Conservation (phyloP, 108 stramenopile species). For the Discostella pseudostelligera region DNA sequence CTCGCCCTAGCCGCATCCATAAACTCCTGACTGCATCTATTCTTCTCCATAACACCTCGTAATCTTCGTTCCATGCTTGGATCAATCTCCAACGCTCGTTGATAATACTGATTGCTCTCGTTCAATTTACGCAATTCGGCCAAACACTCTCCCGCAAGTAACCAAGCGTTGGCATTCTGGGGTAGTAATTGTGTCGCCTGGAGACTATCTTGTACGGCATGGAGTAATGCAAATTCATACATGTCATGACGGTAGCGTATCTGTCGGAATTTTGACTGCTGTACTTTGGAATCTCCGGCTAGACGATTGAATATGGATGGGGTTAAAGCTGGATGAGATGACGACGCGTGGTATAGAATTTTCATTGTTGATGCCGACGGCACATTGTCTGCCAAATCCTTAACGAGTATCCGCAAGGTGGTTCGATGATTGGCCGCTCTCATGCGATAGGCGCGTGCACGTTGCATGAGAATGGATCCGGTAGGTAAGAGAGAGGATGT, state of each 20-base stretch:
- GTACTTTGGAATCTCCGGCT: conserved; percentile 38
- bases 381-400: conserved; percentile 50
- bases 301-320: conserved; percentile 50
- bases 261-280: conserved; percentile 56
- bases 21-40: conserved; percentile 56
- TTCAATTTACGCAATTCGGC: conserved; percentile 68
- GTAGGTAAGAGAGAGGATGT: conserved; percentile 39
- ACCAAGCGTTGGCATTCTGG: conserved; percentile 52
- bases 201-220: conserved; percentile 69
- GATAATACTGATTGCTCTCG: conserved; percentile 66
- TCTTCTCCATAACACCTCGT: conserved; percentile 47
- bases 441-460: conserved; percentile 64
- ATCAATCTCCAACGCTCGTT: conserved; percentile 65
- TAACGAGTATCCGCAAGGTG: conserved; percentile 43
- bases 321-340: conserved; percentile 36
- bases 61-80: conserved; percentile 44
- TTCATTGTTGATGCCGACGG: conserved; percentile 45
- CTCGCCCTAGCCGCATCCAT: conserved; percentile 56
- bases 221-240: conserved; percentile 76
- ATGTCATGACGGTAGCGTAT: conserved; percentile 77
- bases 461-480: conserved; percentile 61
- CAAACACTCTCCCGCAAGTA: conserved; percentile 67
- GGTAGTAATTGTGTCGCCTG: conserved; percentile 71
- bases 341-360: conserved; percentile 52
- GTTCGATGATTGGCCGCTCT: conserved; percentile 59